Evolutionary conservation across 2,329 filamentous ascomycete species (phyloP), one percentile per base, ranked within the genome.

Genomic region (Beauveria rudraprayagi): DNA sequence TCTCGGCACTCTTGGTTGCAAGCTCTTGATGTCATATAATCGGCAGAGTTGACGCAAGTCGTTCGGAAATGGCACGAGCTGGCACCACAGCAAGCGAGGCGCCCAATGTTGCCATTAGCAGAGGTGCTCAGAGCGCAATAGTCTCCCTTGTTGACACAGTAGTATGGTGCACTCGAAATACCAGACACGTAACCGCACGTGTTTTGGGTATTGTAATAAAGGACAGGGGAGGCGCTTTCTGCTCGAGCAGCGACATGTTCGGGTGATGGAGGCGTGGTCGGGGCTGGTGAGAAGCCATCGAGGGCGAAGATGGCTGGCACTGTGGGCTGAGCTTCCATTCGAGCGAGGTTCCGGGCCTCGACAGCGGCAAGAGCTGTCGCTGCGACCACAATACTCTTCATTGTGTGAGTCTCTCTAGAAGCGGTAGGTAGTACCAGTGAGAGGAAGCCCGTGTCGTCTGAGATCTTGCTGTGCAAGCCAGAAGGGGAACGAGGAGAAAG

Each of bases 111-210:
- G 14, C 62, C 63, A 4, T 64, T 56, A 3, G 69, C 63, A 5
- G 72, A 64, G 1, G 74, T 73, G 53, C 77, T 68, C 56, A 81
- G 72, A 41, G 76, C 74, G 56, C 79, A 82, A 19, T 68, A 72
- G 40, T 65, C 67, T 26, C 63, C 64, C 16, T 44, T 51, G 19
- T 54, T 63, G 16, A 66, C 66, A 63, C 79, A 82, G 14, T 70
- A 75, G 64, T 75, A 79, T 4, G 71, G 71, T 2, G 72, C 74
- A 22, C 70, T 77, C 14, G 71, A 60, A 30, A 69, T 71, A 37
- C 75, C 80, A 34, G 71, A 72, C 44, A 82, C 68, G 66, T 73
- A 83, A 64, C 80, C 80, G 62, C 80, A 83, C 0, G 77, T 80
- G 63, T 79, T 79, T 66, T 81, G 78, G 1, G 77, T 76, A 11